Base-by-base conservation (phyloP, 129 eudicot genomes). In the Silybum marianum region DNA sequence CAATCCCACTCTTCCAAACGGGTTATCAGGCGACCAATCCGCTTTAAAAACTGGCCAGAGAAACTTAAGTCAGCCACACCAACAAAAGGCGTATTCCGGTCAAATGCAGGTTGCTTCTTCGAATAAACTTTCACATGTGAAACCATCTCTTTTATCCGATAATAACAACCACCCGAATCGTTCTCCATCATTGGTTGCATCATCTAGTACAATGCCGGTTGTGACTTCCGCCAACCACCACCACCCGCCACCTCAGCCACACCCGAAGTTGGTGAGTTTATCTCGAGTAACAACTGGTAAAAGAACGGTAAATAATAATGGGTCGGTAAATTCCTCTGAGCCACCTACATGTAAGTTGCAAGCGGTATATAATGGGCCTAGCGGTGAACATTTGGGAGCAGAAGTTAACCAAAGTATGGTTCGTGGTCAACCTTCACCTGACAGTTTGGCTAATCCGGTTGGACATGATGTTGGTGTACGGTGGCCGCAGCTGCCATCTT, bases 221-320 rank as follows among this genome's bases (percentile, higher is more conserved):
- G 38, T 79, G 30, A 69, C 85, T 81, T 75, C 88, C 26, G 69
- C 84, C 63, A 86, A 76, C 75, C 86, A 86, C 48, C 88, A 81
- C 54, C 83, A 69, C 77, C 80, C 84, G 9, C 65, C 8, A 7
- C 65, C 65, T 54, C 84, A 85, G 80, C 80, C 81, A 21, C 84
- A 22, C 78, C 85, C 82, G 44, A 92, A 90, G 84, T 71, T 82
- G 54, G 81, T 51, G n/a, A 84, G 76, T 80, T 84, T 83, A 77
- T 78, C 81, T 86, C 90, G 77, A 38, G 28, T 76, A 38, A 10
- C 80, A n/a, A 14, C 85, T 75, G 39, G 68, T 65, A 82, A 90
- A 26, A 87, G 83, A 60, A 65, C 77, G 71, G 58, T 71, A 21
- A 82, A 73, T n/a, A n/a, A n/a, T 34, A 85, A 82, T 69, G 76